Conservation (phyloP, 2,329 filamentous ascomycete species). For the Sporothrix protearum region DNA sequence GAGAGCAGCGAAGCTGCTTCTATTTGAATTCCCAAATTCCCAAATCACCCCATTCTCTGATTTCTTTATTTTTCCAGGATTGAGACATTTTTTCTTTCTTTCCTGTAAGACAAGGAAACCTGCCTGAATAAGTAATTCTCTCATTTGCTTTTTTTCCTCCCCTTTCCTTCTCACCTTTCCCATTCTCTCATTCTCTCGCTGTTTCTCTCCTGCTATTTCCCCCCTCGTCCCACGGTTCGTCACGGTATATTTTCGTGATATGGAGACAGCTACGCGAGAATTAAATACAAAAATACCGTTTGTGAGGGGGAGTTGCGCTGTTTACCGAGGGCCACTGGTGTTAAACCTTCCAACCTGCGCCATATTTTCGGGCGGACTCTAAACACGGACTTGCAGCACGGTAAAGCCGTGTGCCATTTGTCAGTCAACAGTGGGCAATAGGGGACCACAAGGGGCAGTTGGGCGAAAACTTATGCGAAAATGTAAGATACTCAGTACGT, state of each 20-base stretch:
- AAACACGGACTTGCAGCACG: not conserved
- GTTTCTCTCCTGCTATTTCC: not conserved
- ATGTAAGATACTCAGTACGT: no score
- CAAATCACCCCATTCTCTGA: not conserved
- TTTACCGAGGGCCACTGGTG: not conserved
- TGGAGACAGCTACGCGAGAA: conserved; percentile 17
- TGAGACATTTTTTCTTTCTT: not conserved
- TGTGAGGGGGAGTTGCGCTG: not conserved
- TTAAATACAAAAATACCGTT: not conserved
- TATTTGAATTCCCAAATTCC: not conserved
- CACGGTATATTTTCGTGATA: conserved; percentile 25
- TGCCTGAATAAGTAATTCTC: not conserved
- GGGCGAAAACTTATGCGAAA: not conserved
- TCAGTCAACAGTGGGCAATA: not conserved
- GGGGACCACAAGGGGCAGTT: not conserved
- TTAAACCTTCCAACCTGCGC: not conserved
- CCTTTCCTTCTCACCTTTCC: not conserved
- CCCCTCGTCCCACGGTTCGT: not conserved
- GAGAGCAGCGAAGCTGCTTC: not conserved
- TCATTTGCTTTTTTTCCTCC: not conserved
- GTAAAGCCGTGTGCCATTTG: not conserved
- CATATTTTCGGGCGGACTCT: not conserved
- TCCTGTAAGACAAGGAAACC: no score
- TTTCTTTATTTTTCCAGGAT: not conserved
- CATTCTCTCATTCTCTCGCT: not conserved